Percentiles rank a stretch among this genome's conserved stretches.
Conservation (phyloP, 1,284 basidiomycete genomes). For the Sutorius eximius region DNA sequence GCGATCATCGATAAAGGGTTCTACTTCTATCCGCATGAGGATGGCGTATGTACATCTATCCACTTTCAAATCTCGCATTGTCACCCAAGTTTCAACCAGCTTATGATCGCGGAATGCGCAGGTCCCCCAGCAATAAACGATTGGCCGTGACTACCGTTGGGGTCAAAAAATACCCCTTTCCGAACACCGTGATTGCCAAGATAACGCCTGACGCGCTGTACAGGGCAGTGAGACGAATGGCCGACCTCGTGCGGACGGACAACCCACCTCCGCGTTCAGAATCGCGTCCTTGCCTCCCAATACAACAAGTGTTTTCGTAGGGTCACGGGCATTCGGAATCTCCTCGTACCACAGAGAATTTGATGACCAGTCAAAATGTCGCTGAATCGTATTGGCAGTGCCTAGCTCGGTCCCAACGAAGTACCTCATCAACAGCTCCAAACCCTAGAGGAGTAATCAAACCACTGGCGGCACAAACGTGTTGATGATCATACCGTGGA, state of each 20-base stretch:
- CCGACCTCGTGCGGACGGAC: background rate
- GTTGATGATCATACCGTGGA: constrained; percentile 47
- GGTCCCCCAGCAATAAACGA: constrained; percentile 59
- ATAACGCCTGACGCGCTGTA: constrained; percentile 71
- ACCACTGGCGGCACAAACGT: constrained; percentile 7
- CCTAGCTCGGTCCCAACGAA: constrained; percentile 86
- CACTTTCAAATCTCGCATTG: constrained; percentile 4
- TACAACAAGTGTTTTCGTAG: constrained; percentile 62
- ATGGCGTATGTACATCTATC: constrained; percentile 6
- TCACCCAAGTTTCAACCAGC: constrained; percentile 51
- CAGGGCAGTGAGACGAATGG: constrained; percentile 6
- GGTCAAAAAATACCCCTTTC: constrained; percentile 70
- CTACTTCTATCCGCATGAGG: background rate
- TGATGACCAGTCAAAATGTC: constrained; percentile 85
- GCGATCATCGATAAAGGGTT: constrained; percentile 24
- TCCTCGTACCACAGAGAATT: constrained; percentile 89
- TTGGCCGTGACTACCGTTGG: constrained; percentile 70
- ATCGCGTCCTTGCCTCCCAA: constrained; percentile 82
- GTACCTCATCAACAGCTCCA: constrained; percentile 81
- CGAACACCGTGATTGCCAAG: constrained; percentile 73
- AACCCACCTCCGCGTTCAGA: constrained; percentile 63
- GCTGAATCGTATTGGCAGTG: constrained; percentile 79
- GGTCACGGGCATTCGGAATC: constrained; percentile 73
- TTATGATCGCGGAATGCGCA: constrained; percentile 60
- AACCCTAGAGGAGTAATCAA: constrained; percentile 45